Evolutionary conservation across 1,139 yeast genomes (phyloP).

Genomic region (Suhomyces atakaporum): DNA sequence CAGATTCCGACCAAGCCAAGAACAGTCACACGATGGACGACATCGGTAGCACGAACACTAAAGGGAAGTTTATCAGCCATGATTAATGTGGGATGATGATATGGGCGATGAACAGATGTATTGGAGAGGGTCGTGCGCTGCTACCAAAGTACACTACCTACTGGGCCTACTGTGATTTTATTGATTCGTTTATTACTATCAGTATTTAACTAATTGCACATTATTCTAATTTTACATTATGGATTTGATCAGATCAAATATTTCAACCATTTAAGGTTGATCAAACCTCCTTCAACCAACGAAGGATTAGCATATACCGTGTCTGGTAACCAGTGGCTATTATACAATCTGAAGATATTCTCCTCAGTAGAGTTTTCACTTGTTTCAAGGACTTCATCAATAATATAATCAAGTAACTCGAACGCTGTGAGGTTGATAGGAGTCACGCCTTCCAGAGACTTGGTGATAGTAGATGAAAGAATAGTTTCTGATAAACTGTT

Average conservation of each 20-base stretch:
- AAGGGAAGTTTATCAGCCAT: slow-evolving; percentile 44
- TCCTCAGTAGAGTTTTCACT: slow-evolving; percentile 27
- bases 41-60: slow-evolving; percentile 40
- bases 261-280: slow-evolving; percentile 42
- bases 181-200: no score
- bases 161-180: no score
- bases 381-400: slow-evolving; percentile 31
- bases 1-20: slow-evolving; percentile 35
- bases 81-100: slow-evolving; percentile 7
- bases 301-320: slow-evolving; percentile 46
- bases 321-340: slow-evolving; percentile 45
- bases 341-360: slow-evolving; percentile 40
- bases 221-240: not conserved
- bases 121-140: not conserved
- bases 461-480: slow-evolving; percentile 25
- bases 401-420: slow-evolving; percentile 37
- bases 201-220: not conserved
- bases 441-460: slow-evolving; percentile 17
- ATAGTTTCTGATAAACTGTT: slow-evolving; percentile 27
- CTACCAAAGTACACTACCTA: no score
- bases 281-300: slow-evolving; percentile 38
- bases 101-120: not conserved
- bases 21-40: slow-evolving; percentile 29
- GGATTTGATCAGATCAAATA: slow-evolving; percentile 32
- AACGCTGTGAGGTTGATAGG: slow-evolving; percentile 33